Evolutionary conservation across 148 eudicot species (phyloP), one percentile per base, ranked within the genome.

Genomic region (Persicaria tinctoria): DNA sequence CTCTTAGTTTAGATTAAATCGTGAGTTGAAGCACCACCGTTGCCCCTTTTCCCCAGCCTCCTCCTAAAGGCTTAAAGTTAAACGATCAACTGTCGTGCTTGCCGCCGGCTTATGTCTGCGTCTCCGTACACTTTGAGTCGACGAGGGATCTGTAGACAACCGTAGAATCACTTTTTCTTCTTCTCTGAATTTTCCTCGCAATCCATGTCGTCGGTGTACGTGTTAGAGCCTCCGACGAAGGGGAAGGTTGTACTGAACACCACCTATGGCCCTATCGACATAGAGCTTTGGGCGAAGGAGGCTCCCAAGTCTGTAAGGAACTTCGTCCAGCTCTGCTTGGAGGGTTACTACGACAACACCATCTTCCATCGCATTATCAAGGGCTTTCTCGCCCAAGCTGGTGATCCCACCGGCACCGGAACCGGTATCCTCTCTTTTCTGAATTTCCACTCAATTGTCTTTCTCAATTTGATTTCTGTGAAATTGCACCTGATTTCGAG

Each of bases 241-340:
- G 98, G 97, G 17, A 94, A 94, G 84, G 93, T 94, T 62, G 55
- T 89, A n/a, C 7, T 94, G 46, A 81, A 83, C 76, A 94, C 98
- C 69, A 90, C 89, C 12, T 84, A 91, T 66, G 98, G 98, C 3
- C 87, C 98, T 0, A 48, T 94, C 16, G 98, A 94, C 84, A 84
- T 91, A 44, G 98, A 94, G 83, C 89, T 94, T 3, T 94, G 98
- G 98, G 93, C 98, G 0, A 94, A 94, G 75, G 98, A 94, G 83
- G 98, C 98, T 3, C 98, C 98, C 1, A 94, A 91, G 76, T 91
- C 98, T 20, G 86, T 86, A 23, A 76, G 96, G 38, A 94, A 94
- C 77, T 94, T 94, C 80, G 89, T 91, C 3, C 98, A 94, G 84
- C 88, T 94, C 47, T 91, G 98, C 56, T 76, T 91, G 1, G 98